Evolutionary conservation across 148 eudicot species (phyloP).

Genomic region (Polygonum aviculare): DNA sequence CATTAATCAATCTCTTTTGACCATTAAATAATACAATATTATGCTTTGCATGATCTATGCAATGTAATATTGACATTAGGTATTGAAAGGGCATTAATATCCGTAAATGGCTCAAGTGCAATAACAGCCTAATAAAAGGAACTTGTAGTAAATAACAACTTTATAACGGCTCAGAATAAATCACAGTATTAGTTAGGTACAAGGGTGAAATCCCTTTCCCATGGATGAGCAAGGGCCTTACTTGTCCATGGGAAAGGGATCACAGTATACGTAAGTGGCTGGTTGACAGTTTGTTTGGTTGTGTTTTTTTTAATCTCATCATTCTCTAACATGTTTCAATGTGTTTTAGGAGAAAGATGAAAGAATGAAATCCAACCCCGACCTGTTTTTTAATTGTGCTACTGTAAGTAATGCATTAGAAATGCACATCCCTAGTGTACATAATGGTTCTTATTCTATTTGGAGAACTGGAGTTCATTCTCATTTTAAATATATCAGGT

Average conservation of each 20-base stretch:
- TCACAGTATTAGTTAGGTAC: background rate
- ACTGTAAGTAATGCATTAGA: conserved; percentile 38
- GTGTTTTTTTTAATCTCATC: background rate
- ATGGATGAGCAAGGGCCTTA: background rate
- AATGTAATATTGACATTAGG: background rate
- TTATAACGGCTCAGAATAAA: background rate
- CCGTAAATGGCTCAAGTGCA: background rate
- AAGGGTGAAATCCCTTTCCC: background rate
- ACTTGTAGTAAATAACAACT: background rate
- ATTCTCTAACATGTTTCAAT: conserved; percentile 1
- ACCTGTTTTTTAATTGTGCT: conserved; percentile 83
- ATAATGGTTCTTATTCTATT: background rate
- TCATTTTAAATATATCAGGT: conserved; percentile 33
- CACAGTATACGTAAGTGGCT: background rate
- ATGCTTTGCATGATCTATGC: background rate
- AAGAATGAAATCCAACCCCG: conserved; percentile 76
- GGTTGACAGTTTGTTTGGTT: background rate
- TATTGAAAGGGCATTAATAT: background rate
- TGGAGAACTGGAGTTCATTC: background rate
- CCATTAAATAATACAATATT: background rate
- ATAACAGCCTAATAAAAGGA: background rate
- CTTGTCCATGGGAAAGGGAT: background rate
- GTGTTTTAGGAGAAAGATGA: conserved; percentile 79
- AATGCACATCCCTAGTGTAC: background rate
- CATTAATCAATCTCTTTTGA: background rate